Base-by-base conservation (phyloP, 176 grass and related monocot genomes). In the Lolium multiflorum region DNA sequence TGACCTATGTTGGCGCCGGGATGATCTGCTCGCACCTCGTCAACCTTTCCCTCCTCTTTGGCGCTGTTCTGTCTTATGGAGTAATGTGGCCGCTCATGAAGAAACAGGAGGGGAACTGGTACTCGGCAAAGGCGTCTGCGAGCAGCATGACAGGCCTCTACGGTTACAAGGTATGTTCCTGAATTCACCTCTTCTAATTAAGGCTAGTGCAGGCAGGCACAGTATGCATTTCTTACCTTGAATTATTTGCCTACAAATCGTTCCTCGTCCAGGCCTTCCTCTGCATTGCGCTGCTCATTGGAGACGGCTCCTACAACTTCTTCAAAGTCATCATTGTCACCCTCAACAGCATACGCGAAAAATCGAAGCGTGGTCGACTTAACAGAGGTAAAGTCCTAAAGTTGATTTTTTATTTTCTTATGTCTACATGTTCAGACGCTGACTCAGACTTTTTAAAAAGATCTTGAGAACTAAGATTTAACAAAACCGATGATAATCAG, bases 21-120 rank as follows among this genome's bases (percentile, higher is more conserved):
- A 99, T 99, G 97, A 99, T 99, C 58, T 95, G 94, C 74, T 91
- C 97, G 12, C 92, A 99, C 91, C 82, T 99, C 17, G 97, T 99
- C 65, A 99, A 99, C 82, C 81, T 99, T 5, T 99, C 97, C 1
- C 80, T 96, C 28, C 89, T 99, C 26, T 66, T 99, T 0, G 94
- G 97, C 46, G 97, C 97, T 11, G 50, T 99, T n/a, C 87, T 99
- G 68, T 99, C 97, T 1, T 99, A 92, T 90, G 97, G 97, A 47
- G 61, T 96, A 76, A 99, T 95, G 91, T 99, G 97, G 97, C 97
- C 97, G 72, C 90, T 99, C 72, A 92, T 99, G 31, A 17, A 82
- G 84, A 83, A 91, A 21, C 85, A 89, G 78, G 91, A 96, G 84
- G 97, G 94, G 49, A 88, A 93, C n/a, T 99, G 97, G 97, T 99